Base-by-base conservation (phyloP, 225 moss, liverwort and hornwort genomes). In the Physcomitrium patens region DNA sequence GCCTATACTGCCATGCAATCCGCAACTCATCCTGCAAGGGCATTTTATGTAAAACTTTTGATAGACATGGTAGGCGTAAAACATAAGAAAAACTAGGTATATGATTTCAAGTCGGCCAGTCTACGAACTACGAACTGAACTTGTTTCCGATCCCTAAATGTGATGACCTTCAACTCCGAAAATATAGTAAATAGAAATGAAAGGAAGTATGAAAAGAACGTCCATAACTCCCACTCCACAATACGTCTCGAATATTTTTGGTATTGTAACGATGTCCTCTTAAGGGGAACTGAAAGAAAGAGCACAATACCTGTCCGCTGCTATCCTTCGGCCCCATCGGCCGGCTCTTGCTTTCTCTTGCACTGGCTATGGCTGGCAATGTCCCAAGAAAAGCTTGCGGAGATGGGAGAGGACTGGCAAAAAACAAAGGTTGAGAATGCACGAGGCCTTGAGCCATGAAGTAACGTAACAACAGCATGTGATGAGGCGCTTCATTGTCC, bases 1-100 rank as follows among this genome's bases (percentile, higher is more conserved):
- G 89, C 59, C 91, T 85, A 67, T 99, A 99, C 73, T 94, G 94
- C 94, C 97, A 99, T 18, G 97, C 97, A 57, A 99, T 99, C 77
- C 94, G 87, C 60, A 97, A 79, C 63, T 94, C 93, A 58, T 92
- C 91, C 96, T 96, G 84, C 71, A 79, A 77, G 63, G 28, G 59
- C 26, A 62, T 48, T 50, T 18, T 26, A 20, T 44, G 31, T 45
- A 49, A 23, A 44, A 6, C 23, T 20, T 20, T 43, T 20, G 46
- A 55, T n/a, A n/a, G n/a, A n/a, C n/a, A n/a, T 47, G 74, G 65
- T 28, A 55, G 47, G 56, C 45, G 18, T 13, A 61, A 61, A 61
- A 61, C 11, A 56, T 11, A 59, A 60, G 54, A 54, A 12, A 69
- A 54, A 24, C 16, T 44, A 16, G 9, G 20, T 43, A 57, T 9